Base-by-base conservation (phyloP, 129 eudicot species). In the Cynara cardunculus region DNA sequence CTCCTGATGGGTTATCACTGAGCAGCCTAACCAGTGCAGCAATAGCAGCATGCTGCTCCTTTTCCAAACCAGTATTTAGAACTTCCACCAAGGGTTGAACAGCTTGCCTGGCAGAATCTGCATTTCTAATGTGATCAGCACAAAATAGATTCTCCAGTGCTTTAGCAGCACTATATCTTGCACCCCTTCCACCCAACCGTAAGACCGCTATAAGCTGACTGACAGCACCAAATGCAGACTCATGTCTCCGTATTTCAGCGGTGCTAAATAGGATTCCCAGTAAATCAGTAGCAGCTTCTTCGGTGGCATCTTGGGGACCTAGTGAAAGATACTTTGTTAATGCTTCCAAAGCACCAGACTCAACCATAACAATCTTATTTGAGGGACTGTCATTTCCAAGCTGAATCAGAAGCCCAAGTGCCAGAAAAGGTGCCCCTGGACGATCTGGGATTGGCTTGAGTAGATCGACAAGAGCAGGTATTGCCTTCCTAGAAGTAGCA, bases 41-140 rank as follows among this genome's bases (percentile, higher is more conserved):
- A 76, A 96, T 96, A 79, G 99, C 98, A 73, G 99, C 99, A 87
- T 96, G 99, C 67, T 88, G 99, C 85, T 96, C 99, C 79, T 89
- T 92, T 86, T 96, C 99, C 84, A 89, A 87, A 21, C 99, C 99
- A 2, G 97, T 92, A 73, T 87, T 92, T 27, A 96, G 82, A 83
- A 96, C 88, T 75, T 96, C 99, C 77, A 96, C 97, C 86, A 96
- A 87, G 1, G 99, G 99, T 44, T 96, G 98, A 72, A 96, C 97
- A 66, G 99, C 97, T 65, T 92, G 98, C 76, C 98, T 85, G 49
- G 99, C 89, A 11, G 92, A 89, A 77, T 96, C 99, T 7, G 99
- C 98, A 49, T 92, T 92, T 85, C 98, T 89, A 21, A 96, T 89
- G 77, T 96, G 97, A 80, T 96, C 99, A 67, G 99, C 97, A 61